These are phyloP conservation scores for Lasiosphaeria ovina DNA, from an alignment of 495 filamentous ascomycete species.

Conservation along the genomic window DNA sequence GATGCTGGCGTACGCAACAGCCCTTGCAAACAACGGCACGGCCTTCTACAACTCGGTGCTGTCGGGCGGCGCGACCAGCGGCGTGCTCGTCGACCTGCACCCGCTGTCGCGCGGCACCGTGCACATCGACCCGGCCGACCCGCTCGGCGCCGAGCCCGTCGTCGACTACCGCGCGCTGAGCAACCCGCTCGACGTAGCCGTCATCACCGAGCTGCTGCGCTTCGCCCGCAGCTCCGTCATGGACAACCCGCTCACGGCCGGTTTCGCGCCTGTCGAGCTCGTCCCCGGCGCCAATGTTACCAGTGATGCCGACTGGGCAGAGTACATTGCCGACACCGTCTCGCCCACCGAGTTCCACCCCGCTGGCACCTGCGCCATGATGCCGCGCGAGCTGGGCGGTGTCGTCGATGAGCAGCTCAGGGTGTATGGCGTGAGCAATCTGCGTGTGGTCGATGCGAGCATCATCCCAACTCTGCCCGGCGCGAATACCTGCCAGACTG, in stretches of 20 bases:
- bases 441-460: conserved; percentile 46
- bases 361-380: conserved; percentile 41
- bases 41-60: conserved; percentile 46
- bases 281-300: conserved; percentile 31
- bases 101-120: conserved; percentile 47
- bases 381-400: conserved; percentile 55
- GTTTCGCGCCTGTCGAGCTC: conserved; percentile 26
- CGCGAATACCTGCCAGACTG: conserved; percentile 43
- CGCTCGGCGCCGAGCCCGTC: conserved; percentile 35
- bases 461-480: conserved; percentile 40
- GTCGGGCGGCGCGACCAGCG: conserved; percentile 31
- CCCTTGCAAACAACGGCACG: conserved; percentile 36
- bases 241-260: conserved; percentile 31
- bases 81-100: conserved; percentile 42
- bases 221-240: conserved; percentile 40
- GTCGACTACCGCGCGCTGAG: conserved; percentile 49
- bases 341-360: conserved; percentile 45
- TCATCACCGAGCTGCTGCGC: conserved; percentile 43
- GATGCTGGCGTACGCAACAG: conserved; percentile 40
- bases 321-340: conserved; percentile 29
- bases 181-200: conserved; percentile 47
- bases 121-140: conserved; percentile 41
- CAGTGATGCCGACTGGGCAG: conserved; percentile 32
- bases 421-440: conserved; percentile 39
- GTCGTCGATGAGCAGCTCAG: conserved; percentile 44